Evolutionary conservation across 768 basidiomycete species (phyloP).

Genomic region (Pholiota molesta): DNA sequence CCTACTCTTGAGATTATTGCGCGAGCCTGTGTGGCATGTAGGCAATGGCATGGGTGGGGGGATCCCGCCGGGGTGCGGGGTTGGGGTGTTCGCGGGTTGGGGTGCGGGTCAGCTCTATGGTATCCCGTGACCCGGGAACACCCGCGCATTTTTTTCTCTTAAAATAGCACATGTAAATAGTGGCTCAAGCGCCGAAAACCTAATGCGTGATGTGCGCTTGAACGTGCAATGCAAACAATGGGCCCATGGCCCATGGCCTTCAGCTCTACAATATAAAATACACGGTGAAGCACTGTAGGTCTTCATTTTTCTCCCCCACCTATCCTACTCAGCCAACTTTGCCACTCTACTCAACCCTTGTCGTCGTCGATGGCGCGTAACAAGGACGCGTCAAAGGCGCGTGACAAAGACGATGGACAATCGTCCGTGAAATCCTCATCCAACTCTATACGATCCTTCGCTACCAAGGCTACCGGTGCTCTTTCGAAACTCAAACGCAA

Average conservation of each 20-base stretch:
- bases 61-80: neutral
- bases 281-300: too few relatives aligned
- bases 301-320: neutral
- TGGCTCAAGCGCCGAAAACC: neutral
- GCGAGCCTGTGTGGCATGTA: slow-evolving; percentile 25
- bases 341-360: neutral
- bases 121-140: neutral
- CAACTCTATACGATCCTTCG: neutral
- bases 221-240: too few relatives aligned
- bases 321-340: too few relatives aligned
- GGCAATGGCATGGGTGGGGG: neutral
- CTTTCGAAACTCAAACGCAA: neutral
- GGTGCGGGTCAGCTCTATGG: neutral
- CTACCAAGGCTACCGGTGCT: neutral
- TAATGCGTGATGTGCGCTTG: neutral
- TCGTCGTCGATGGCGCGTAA: neutral
- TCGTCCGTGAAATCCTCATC: neutral
- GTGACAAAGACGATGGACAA: neutral
- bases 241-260: too few relatives aligned
- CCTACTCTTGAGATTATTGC: slow-evolving; percentile 30
- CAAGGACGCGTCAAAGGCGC: neutral
- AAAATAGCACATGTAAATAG: neutral
- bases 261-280: too few relatives aligned
- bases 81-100: neutral
- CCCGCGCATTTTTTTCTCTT: neutral